phyloP scores from a whole-genome alignment of 345 rosid species.

The Psidium guajava region DNA sequence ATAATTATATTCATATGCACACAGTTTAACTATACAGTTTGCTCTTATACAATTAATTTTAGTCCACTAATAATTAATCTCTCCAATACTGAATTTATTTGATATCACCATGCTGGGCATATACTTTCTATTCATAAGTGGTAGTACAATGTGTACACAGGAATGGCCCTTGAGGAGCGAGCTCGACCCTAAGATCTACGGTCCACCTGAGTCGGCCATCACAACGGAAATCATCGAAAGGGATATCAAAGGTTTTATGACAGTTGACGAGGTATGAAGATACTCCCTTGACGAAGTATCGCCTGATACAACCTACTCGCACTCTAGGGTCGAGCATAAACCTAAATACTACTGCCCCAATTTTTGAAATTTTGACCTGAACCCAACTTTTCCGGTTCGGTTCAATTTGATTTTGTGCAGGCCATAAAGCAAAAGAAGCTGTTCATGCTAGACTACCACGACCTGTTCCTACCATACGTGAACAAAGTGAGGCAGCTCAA shows the following conservation, averaged over 20 bases:
- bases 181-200: conserved; percentile 57
- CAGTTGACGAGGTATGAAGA: conserved; percentile 27
- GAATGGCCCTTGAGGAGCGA: conserved; percentile 77
- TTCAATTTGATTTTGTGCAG: conserved; percentile 1
- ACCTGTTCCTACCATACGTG: conserved; percentile 50
- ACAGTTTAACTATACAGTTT: background rate
- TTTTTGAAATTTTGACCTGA: background rate
- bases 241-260: conserved; percentile 40
- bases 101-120: background rate
- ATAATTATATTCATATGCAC: background rate
- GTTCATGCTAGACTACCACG: conserved; percentile 52
- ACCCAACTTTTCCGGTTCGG: background rate
- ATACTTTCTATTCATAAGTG: background rate
- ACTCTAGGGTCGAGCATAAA: background rate
- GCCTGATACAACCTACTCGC: fast-evolving
- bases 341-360: background rate
- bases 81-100: background rate
- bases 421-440: conserved; percentile 36
- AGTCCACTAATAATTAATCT: too few relatives aligned
- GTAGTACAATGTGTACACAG: conserved; percentile 13
- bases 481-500: conserved; percentile 41
- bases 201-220: conserved; percentile 53
- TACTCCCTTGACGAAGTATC: fast-evolving
- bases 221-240: conserved; percentile 39
- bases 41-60: too few relatives aligned